Evolutionary conservation across 2,329 filamentous ascomycete genomes (phyloP), one percentile per base, ranked within the genome.

Genomic region (Endocalyx cinctus): DNA sequence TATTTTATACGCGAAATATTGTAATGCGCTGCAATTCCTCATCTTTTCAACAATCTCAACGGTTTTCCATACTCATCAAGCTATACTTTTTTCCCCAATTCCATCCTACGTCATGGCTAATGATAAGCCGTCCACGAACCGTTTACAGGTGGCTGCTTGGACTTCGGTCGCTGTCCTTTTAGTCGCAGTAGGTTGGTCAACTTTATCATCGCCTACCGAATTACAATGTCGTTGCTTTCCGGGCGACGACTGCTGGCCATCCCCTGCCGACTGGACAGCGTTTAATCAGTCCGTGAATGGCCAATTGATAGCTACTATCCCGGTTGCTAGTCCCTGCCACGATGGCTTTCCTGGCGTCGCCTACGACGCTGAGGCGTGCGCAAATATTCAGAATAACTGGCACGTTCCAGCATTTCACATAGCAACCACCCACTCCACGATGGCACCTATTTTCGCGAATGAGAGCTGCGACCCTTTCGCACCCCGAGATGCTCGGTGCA

Each of bases 281-380:
- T 60, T 74, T 31, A 74, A 75, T 37, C 17, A 47, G 11, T 62
- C 66, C 3, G 45, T 74, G 6, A 47, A 51, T 7, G 70, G 70
- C 1, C 54, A 50, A 15, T 51, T 74, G 19, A 53, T 74, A 13
- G 55, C 58, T 3, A 71, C 64, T 1, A 47, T 63, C 2, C 69
- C 70, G 1, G 45, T 71, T 5, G 70, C 58, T 4, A 42, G 55
- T 4, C 48, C 59, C 1, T 74, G 69, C 38, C 68, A 73, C 39
- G 46, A 55, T 12, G 54, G 39, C 4, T 31, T 37, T 17, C 31
- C 36, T 6, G 39, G 34, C 10, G 17, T 14, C 4, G 10, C 16
- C 6, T 42, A 36, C 6, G 35, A 48, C 22, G 39, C 28, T 12
- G 33, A 28, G 8, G 29, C 28, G 13, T 46, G 43, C 27, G 35